These are phyloP conservation scores for Leccinum boreale DNA, from an alignment of 768 basidiomycete species.

Conservation along the genomic window DNA sequence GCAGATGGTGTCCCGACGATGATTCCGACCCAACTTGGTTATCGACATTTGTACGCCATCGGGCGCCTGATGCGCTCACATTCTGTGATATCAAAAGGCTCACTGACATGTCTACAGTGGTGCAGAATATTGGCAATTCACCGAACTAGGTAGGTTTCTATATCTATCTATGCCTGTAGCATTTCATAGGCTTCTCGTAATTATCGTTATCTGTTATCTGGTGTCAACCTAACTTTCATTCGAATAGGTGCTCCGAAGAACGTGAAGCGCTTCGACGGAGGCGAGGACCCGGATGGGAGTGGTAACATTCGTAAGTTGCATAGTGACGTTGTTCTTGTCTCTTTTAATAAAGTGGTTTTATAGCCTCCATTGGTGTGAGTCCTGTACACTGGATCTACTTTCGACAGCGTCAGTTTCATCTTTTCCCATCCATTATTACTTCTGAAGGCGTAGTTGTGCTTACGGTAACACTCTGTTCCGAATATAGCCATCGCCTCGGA, in stretches of 20 bases:
- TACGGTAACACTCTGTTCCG: conserved; percentile 1
- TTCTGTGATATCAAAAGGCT: conserved; percentile 1
- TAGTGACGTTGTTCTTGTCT: not conserved
- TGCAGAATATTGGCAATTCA: conserved; percentile 47
- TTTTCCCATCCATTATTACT: not conserved
- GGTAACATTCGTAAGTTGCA: conserved; percentile 40
- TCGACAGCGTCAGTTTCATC: conserved; percentile 36
- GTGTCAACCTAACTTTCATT: not conserved
- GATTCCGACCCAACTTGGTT: conserved; percentile 42
- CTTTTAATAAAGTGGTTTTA: not conserved
- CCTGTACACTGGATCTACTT: conserved; percentile 46
- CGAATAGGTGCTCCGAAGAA: conserved; percentile 31
- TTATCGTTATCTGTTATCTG: not conserved
- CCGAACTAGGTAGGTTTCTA: conserved; percentile 34
- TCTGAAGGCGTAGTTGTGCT: conserved; percentile 1
- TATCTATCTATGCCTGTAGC: not conserved
- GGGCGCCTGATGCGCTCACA: conserved; percentile 8
- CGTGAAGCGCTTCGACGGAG: conserved; percentile 39
- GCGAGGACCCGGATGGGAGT: conserved; percentile 49
- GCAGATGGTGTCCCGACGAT: conserved; percentile 53
- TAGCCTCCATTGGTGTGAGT: conserved; percentile 48
- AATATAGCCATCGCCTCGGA: conserved; percentile 30
- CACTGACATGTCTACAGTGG: conserved; percentile 20
- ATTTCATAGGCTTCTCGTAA: not conserved
- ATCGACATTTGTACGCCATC: conserved; percentile 40